Evolutionary conservation across 2,329 filamentous ascomycete species (phyloP), one percentile per base, ranked within the genome.

Genomic region (Claviceps digitariae): DNA sequence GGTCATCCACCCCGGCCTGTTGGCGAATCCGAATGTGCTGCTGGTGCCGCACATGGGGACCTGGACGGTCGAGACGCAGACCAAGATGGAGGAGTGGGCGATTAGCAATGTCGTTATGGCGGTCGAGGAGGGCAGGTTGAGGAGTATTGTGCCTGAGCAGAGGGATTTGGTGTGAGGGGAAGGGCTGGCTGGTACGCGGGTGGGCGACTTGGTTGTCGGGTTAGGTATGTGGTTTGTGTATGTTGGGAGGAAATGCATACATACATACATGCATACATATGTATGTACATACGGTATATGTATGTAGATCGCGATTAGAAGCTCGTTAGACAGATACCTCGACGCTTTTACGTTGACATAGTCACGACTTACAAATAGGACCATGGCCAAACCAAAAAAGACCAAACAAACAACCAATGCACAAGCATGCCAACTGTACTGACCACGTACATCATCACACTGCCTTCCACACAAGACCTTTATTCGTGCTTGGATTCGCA

Each of bases 11-110:
- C 82, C 82, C 0, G 86, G 84, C 1, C 72, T 94, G 44, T 60
- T 90, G 15, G 70, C 72, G 17, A 90, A 91, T 63, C 79, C 80
- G 2, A 78, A 81, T 59, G 86, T 87, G 23, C 73, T 91, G 61
- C 73, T 95, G 29, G 70, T 94, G 38, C 89, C 89, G 51, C 89
- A 94, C 67, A 87, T 94, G 86, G 88, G 88, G 0, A 94, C 89
- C 0, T 89, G 79, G 76, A 91, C 86, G 0, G 71, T 82, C 29
- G 87, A 81, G 69, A 80, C 78, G 7, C 72, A 77, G 65, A 72
- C 68, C 45, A 77, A 79, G 67, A 83, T 91, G 86, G 87, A 91
- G 69, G 76, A 82, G 62, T 88, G 83, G 82, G 77, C 80, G 41
- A 83, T 91, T 59, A 76, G 74, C 31, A 91, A 93, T 63, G 76